phyloP scores from a whole-genome alignment of 2,329 filamentous ascomycete species.

The Monosporascus cannonballus region DNA sequence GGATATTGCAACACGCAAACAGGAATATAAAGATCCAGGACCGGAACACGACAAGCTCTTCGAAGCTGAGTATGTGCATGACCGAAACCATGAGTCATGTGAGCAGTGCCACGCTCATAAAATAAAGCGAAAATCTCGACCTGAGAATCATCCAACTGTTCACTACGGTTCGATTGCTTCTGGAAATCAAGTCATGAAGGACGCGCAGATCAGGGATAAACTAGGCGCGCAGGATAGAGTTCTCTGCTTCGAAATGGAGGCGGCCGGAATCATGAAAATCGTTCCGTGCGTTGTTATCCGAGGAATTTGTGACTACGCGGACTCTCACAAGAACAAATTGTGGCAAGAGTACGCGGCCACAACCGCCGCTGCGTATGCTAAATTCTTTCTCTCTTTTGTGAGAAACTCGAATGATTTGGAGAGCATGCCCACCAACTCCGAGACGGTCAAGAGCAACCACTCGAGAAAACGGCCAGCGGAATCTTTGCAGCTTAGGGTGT shows the following conservation, averaged over 20 bases:
- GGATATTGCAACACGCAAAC: slow-evolving; percentile 3
- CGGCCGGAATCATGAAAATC: slow-evolving; percentile 10
- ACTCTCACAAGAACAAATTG: slow-evolving; percentile 19
- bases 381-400: too few relatives aligned
- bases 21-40: slow-evolving; percentile 4
- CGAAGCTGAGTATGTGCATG: background rate
- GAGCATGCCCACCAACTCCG: too few relatives aligned
- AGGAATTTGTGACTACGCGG: slow-evolving; percentile 21
- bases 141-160: slow-evolving; percentile 5
- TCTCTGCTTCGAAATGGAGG: slow-evolving; percentile 18
- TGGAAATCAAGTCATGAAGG: slow-evolving; percentile 19
- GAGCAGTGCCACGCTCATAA: too few relatives aligned
- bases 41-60: slow-evolving; percentile 12
- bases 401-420: too few relatives aligned
- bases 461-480: too few relatives aligned
- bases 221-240: slow-evolving; percentile 3
- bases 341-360: too few relatives aligned
- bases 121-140: too few relatives aligned
- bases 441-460: too few relatives aligned
- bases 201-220: slow-evolving; percentile 11
- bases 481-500: too few relatives aligned
- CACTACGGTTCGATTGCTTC: slow-evolving; percentile 21
- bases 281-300: slow-evolving; percentile 21
- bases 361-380: too few relatives aligned
- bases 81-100: too few relatives aligned